These are phyloP conservation scores for Trapa incisa DNA, from an alignment of 345 rosid genomes.

Conservation along the genomic window DNA sequence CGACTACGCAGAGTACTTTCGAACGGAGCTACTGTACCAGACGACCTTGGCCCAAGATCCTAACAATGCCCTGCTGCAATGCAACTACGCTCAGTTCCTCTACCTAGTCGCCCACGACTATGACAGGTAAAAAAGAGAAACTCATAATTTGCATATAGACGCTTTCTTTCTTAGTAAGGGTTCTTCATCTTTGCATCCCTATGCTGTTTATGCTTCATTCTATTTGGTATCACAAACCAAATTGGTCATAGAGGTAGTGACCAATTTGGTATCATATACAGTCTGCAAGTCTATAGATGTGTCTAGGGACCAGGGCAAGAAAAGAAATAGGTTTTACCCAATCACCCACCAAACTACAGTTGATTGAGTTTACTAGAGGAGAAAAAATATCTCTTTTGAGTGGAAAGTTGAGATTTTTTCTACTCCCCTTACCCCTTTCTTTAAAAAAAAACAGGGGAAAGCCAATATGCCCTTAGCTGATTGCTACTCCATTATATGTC, in stretches of 20 bases:
- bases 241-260: neutral
- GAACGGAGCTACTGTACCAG: constrained; percentile 48
- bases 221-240: neutral
- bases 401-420: neutral
- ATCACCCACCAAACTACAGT: no score
- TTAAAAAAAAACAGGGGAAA: no score
- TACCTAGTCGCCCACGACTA: constrained; percentile 36
- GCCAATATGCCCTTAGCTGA: neutral
- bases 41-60: constrained; percentile 52
- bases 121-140: constrained; percentile 39
- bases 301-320: neutral
- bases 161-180: neutral
- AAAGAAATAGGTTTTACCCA: neutral
- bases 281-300: neutral
- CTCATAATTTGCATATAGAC: neutral
- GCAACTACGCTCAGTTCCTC: constrained; percentile 70
- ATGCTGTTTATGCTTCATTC: neutral
- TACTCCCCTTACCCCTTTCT: no score
- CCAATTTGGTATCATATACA: neutral
- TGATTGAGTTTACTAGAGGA: no score
- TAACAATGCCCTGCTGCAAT: constrained; percentile 35
- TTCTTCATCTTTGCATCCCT: no score
- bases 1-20: constrained; percentile 27
- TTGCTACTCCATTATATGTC: neutral
- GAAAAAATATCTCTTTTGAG: neutral